phyloP scores from a whole-genome alignment of 2,329 filamentous ascomycete genomes.

The Zelopaecilomyces penicillatus region DNA sequence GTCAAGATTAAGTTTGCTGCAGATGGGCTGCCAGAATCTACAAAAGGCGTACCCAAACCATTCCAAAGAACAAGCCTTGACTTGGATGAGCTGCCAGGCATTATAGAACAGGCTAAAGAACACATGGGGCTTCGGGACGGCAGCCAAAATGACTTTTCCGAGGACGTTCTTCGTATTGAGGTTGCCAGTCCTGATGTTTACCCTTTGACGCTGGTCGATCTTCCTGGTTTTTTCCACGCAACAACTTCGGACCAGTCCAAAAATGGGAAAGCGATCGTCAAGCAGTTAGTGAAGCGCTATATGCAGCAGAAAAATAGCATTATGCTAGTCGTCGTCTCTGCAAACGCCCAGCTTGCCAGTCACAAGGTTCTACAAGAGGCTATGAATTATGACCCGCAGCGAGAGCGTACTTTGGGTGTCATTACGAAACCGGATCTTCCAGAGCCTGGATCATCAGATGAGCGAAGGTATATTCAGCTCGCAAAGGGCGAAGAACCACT shows the following conservation, averaged over 20 bases:
- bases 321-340: constrained; percentile 50
- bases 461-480: constrained; percentile 31
- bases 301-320: constrained; percentile 49
- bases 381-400: constrained; percentile 13
- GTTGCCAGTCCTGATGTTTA: constrained; percentile 37
- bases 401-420: constrained; percentile 42
- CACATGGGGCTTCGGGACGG: constrained; percentile 40
- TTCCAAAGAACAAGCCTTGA: constrained; percentile 18
- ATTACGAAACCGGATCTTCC: constrained; percentile 46
- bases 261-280: constrained; percentile 35
- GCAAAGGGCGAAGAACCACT: constrained; percentile 33
- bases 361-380: constrained; percentile 43
- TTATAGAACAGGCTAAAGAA: constrained; percentile 32
- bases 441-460: constrained; percentile 5
- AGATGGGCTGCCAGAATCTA: constrained; percentile 14
- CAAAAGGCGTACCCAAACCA: constrained; percentile 15
- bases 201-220: constrained; percentile 50
- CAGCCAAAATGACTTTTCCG: constrained; percentile 29
- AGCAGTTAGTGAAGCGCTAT: constrained; percentile 43
- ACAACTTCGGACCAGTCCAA: constrained; percentile 38
- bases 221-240: constrained; percentile 47
- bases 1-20: constrained; percentile 24
- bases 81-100: constrained; percentile 18
- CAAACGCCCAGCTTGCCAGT: constrained; percentile 39
- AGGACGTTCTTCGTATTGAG: constrained; percentile 40